Base-by-base conservation (phyloP, 768 basidiomycete species). In the Boletellus emodensis region DNA sequence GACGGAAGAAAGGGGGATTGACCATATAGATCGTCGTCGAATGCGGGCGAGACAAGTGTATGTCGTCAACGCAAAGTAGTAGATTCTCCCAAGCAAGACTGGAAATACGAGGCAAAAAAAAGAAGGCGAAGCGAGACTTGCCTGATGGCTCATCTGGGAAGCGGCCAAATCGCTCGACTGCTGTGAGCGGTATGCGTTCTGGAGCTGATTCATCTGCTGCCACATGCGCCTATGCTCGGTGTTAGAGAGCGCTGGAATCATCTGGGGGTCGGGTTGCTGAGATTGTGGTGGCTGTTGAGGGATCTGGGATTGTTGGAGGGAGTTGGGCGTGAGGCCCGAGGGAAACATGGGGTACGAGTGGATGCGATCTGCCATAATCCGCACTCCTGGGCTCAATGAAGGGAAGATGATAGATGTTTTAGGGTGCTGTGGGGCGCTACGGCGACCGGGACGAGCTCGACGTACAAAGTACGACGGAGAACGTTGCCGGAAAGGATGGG, bases 331-430 rank as follows among this genome's bases (percentile, higher is more conserved):
- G 67, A 81, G 78, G 66, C 70, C 74, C 58, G 63, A 67, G 51
- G 79, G 67, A 40, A 80, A 68, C 77, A 84, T 80, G 58, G 72
- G 55, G 65, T 81, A 83, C 67, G 73, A 75, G 60, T 74, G 62
- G 45, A 74, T 63, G 66, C 78, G 80, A 78, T 85, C 82, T 64
- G 83, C 81, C 83, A 83, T 83, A 68, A 71, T 72, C 70, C 70
- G 66, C 57, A 56, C 57, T 54, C 52, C 51, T 55, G 62, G 51
- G 55, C 61, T 54, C 53, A 58, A 46, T 49, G 55, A 56, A 48
- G 52, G 48, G 61, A 58, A 55, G 58, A 63, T 52, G 63, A 56
- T 62, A 60, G 50, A 62, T 62, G 64, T 65, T 64, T 62, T 62
- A 57, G 53, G 54, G 52, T 55, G 60, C 58, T 55, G 59, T 61